Conservation (phyloP, 208 protist species). For the Leptomonas pyrrhocoris region DNA sequence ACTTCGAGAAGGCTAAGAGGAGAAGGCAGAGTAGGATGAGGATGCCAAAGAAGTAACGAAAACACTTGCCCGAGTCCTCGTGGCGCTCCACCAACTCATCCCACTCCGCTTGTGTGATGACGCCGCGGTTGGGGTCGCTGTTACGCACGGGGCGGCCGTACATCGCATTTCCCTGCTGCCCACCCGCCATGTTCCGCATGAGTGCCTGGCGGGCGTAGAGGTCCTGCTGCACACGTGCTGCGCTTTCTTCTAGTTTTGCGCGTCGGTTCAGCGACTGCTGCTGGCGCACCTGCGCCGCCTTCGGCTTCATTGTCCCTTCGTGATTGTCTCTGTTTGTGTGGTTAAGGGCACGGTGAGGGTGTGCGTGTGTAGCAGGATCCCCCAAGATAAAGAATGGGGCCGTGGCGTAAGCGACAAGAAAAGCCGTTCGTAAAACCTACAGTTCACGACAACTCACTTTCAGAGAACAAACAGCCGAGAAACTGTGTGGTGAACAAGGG, state of each 20-base stretch:
- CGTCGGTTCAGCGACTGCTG: slow-evolving; percentile 71
- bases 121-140: slow-evolving; percentile 64
- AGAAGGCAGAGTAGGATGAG: slow-evolving; percentile 55
- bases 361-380: too few species aligned
- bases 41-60: slow-evolving; percentile 66
- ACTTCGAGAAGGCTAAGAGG: slow-evolving; percentile 69
- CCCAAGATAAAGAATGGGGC: too few species aligned
- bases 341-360: too few species aligned
- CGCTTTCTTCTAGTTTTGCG: slow-evolving; percentile 56
- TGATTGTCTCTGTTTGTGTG: too few species aligned
- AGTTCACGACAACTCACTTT: too few species aligned
- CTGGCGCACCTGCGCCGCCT: slow-evolving; percentile 73
- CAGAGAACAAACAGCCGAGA: too few species aligned
- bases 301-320: slow-evolving; percentile 68
- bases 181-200: slow-evolving; percentile 28
- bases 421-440: too few species aligned
- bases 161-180: slow-evolving; percentile 16
- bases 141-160: slow-evolving; percentile 16
- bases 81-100: slow-evolving; percentile 73
- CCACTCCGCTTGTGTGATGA: slow-evolving; percentile 85
- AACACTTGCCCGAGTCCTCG: slow-evolving; percentile 75
- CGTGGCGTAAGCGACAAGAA: too few species aligned
- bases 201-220: slow-evolving; percentile 17
- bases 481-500: too few species aligned
- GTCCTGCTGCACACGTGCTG: slow-evolving; percentile 40